phyloP scores from a whole-genome alignment of 192 early-diverging fungal genomes.

The Paraglomus occultum region DNA sequence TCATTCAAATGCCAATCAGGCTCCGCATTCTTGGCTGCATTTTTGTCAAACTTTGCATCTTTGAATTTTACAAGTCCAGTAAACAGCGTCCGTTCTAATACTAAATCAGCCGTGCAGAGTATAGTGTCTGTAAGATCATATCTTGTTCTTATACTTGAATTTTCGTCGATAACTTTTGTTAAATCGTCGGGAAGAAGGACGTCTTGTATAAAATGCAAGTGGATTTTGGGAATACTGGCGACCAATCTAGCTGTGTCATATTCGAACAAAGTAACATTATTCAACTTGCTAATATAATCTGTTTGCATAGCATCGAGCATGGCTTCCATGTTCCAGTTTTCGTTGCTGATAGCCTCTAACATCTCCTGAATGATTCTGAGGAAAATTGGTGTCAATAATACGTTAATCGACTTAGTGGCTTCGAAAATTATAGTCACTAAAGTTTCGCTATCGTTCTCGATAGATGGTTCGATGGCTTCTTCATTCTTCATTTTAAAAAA shows the following conservation, averaged over 20 bases:
- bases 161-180: conserved; percentile 44
- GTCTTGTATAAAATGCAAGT: conserved; percentile 72
- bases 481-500: conserved; percentile 23
- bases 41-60: conserved; percentile 51
- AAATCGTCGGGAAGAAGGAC: conserved; percentile 62
- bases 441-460: conserved; percentile 38
- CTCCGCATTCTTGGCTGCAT: conserved; percentile 44
- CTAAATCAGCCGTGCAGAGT: conserved; percentile 59
- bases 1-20: conserved; percentile 50
- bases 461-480: conserved; percentile 35
- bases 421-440: conserved; percentile 50
- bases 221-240: conserved; percentile 51
- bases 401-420: conserved; percentile 51
- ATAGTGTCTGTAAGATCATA: conserved; percentile 59
- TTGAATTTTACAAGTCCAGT: conserved; percentile 50
- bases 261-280: conserved; percentile 47
- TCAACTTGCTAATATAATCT: conserved; percentile 58
- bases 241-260: conserved; percentile 51
- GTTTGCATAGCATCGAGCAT: conserved; percentile 67
- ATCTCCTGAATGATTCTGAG: conserved; percentile 66
- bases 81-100: conserved; percentile 50
- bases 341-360: conserved; percentile 53
- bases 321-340: conserved; percentile 60
- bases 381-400: conserved; percentile 67
- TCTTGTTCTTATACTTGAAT: conserved; percentile 50